Conservation (phyloP, 1,284 basidiomycete species). For the Inonotus obliquus region DNA sequence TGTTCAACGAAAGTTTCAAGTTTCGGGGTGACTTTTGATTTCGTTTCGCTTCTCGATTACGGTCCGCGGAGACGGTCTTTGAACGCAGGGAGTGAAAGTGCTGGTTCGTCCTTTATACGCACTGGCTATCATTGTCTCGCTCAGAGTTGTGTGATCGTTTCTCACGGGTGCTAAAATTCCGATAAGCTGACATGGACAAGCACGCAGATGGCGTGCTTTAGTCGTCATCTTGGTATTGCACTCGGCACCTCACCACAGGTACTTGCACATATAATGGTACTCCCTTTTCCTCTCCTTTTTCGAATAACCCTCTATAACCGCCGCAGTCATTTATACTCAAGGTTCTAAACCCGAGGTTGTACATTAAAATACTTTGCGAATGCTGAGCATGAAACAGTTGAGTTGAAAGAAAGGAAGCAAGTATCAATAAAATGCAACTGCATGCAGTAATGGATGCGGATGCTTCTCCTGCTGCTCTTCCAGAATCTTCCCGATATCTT, state of each 20-base stretch:
- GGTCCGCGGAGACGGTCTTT: too few relatives aligned
- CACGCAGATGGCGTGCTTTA: slow-evolving; percentile 12
- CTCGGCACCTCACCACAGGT: background rate
- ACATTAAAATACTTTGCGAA: background rate
- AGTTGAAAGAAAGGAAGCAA: background rate
- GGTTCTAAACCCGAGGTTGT: background rate
- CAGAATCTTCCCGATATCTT: slow-evolving; percentile 86
- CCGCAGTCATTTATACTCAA: background rate
- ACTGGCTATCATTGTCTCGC: background rate
- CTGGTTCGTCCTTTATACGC: slow-evolving; percentile 9
- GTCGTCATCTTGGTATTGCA: background rate
- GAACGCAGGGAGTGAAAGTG: too few relatives aligned
- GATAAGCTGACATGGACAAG: background rate
- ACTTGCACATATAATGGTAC: too few relatives aligned
- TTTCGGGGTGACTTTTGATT: too few relatives aligned
- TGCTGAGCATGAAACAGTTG: background rate
- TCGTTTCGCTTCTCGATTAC: too few relatives aligned
- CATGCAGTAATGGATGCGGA: slow-evolving; percentile 90
- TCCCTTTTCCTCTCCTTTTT: background rate
- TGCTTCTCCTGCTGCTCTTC: slow-evolving; percentile 82
- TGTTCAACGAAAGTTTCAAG: background rate
- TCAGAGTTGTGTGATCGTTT: slow-evolving; percentile 13
- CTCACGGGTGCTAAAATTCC: slow-evolving; percentile 13
- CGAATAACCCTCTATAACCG: background rate
- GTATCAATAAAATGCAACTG: slow-evolving; percentile 84